Evolutionary conservation across 2,329 filamentous ascomycete species (phyloP), one percentile per base, ranked within the genome.

Genomic region (Bisporella sp.): DNA sequence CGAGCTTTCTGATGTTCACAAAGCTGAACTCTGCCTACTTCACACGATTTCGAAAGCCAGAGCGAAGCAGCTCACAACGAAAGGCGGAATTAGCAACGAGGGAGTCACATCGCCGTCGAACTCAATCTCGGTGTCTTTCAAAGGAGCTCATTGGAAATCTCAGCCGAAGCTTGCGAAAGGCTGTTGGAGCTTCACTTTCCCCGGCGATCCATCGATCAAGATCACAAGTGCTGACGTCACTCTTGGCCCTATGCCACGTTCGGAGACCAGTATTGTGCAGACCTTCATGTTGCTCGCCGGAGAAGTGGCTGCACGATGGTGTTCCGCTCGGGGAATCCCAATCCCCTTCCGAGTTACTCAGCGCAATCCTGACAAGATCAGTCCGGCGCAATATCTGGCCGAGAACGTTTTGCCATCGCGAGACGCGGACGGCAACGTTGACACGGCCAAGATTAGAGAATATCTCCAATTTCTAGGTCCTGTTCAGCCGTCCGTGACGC

Each of bases 301-400:
- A 48, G 74, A 84, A 59, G 68, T 83, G 30, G 80, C 78, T 37
- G 82, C 81, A 21, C 70, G 69, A 31, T 87, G 80, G 79, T 84
- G 80, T 59, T 61, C 71, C 44, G 71, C 74, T 28, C 76, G 81
- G 46, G 68, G 70, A 21, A 76, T 87, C 47, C 76, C 81, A 35
- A 71, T 81, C 31, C 79, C 81, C 6, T 86, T 78, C 65, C 78
- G 72, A 9, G 49, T 66, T 13, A 64, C 64, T 28, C 56, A 58
- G 9, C 52, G 47, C 21, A 59, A 62, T 40, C 49, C 56, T 33
- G 55, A 51, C 45, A 58, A 54, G 42, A 47, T 54, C 28, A 50
- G 62, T 46, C 61, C 62, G 13, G 31, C 46, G 3, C 53, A 60
- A n/a, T 66, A 51, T 44, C 64, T 56, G 32, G 31, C 21, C 11